phyloP scores from a whole-genome alignment of 1,139 yeast species.

The Komagataea norvegica region DNA sequence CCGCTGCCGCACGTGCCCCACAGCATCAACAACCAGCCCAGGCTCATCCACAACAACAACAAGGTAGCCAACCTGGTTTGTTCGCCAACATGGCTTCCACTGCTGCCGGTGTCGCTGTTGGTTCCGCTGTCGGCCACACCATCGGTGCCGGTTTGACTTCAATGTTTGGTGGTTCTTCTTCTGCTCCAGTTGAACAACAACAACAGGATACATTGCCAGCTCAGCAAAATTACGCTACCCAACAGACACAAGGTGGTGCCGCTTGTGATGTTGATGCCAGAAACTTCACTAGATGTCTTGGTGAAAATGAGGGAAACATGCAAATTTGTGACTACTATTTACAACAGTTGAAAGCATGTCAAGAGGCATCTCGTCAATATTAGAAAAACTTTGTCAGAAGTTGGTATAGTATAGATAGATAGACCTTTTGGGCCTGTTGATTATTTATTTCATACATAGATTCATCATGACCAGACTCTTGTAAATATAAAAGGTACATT shows the following conservation, averaged over 20 bases:
- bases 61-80: constrained; percentile 75
- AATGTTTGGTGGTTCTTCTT: constrained; percentile 79
- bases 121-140: constrained; percentile 95
- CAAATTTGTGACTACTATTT: constrained; percentile 94
- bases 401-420: too few species aligned
- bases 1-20: constrained; percentile 47
- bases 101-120: constrained; percentile 99
- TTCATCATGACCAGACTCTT: too few species aligned
- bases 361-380: constrained; percentile 84
- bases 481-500: too few species aligned
- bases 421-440: background rate
- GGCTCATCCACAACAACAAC: constrained; percentile 43
- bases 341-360: constrained; percentile 96
- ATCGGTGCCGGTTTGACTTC: constrained; percentile 90
- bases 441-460: background rate
- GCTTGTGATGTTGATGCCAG: constrained; percentile 91
- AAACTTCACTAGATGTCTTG: constrained; percentile 91
- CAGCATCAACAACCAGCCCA: constrained; percentile 36
- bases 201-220: constrained; percentile 24
- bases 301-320: constrained; percentile 91
- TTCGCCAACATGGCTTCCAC: constrained; percentile 98
- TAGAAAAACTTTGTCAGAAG: constrained; percentile 36
- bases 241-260: constrained; percentile 45
- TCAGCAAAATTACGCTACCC: constrained; percentile 35
- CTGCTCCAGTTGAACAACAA: constrained; percentile 33